These are phyloP conservation scores for Cryptosporidium bovis DNA, from an alignment of 169 alveolate genomes.

Conservation along the genomic window DNA sequence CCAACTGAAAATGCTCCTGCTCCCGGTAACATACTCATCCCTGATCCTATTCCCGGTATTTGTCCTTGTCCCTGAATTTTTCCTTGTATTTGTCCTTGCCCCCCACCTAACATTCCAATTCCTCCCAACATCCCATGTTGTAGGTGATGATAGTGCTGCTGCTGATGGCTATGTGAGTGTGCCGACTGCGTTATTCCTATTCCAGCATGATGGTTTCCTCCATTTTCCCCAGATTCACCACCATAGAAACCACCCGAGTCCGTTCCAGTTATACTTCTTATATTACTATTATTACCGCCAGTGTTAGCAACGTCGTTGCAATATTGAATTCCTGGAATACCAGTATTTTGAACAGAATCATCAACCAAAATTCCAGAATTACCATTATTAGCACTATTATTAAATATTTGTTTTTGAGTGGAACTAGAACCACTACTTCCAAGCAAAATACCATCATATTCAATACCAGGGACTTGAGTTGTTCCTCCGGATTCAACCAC, in stretches of 20 bases:
- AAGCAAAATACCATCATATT: constrained; percentile 35
- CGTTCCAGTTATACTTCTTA: not conserved
- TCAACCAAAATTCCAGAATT: constrained; percentile 14
- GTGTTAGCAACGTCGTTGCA: not conserved
- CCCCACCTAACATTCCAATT: not conserved
- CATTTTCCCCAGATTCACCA: not conserved
- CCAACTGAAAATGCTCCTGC: too few species aligned
- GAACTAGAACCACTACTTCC: constrained; percentile 42
- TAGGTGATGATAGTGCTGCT: too few species aligned
- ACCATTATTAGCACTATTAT: not conserved
- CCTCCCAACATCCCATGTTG: not conserved
- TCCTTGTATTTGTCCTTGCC: not conserved
- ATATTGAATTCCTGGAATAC: constrained; percentile 29
- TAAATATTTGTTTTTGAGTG: constrained; percentile 9
- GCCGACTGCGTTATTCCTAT: too few species aligned
- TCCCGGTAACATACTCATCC: too few species aligned
- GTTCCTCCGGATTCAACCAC: not conserved
- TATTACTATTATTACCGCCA: not conserved
- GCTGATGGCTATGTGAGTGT: not conserved
- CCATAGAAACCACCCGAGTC: constrained; percentile 13
- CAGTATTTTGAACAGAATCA: constrained; percentile 1
- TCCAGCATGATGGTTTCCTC: not conserved
- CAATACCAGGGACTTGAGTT: constrained; percentile 12
- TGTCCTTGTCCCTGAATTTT: not conserved
- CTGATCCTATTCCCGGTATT: not conserved